Conservation (phyloP, 352 stramenopile genomes). For the Blastocystis sp. region DNA sequence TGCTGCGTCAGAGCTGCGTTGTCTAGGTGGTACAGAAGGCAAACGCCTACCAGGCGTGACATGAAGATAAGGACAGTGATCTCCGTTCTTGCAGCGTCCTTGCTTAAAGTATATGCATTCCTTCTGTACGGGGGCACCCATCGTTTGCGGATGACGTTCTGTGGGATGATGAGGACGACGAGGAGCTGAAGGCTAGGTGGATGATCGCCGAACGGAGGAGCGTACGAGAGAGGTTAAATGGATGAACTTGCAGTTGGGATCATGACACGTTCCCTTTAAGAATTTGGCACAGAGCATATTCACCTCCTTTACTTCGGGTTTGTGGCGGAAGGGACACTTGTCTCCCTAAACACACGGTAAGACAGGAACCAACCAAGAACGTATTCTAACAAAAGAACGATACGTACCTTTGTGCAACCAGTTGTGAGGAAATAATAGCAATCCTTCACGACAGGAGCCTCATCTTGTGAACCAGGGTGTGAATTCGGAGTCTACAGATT, state of each 20-base stretch:
- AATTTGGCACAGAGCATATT: constrained; percentile 48
- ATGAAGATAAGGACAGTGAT: constrained; percentile 30
- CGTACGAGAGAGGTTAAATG: constrained; percentile 20
- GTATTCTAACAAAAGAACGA: neutral
- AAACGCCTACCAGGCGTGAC: neutral
- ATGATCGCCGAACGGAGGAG: neutral
- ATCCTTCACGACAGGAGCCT: neutral
- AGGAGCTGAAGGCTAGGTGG: neutral
- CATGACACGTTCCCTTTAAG: neutral
- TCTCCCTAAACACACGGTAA: constrained; percentile 36
- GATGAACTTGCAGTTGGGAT: constrained; percentile 45
- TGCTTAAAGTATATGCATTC: constrained; percentile 19
- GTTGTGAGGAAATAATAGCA: constrained; percentile 46
- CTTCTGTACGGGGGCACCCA: neutral
- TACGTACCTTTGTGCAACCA: constrained; percentile 38
- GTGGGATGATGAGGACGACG: neutral
- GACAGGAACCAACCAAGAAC: neutral
- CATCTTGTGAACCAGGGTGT: too few species aligned
- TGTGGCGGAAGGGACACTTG: constrained; percentile 17
- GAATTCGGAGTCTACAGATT: too few species aligned
- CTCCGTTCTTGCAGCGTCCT: constrained; percentile 41
- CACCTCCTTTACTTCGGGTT: constrained; percentile 9
- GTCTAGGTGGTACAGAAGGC: neutral
- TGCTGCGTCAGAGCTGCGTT: neutral
- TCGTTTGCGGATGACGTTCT: neutral